These are phyloP conservation scores for Termitomyces sp. DNA, from an alignment of 768 basidiomycete genomes.

Conservation along the genomic window DNA sequence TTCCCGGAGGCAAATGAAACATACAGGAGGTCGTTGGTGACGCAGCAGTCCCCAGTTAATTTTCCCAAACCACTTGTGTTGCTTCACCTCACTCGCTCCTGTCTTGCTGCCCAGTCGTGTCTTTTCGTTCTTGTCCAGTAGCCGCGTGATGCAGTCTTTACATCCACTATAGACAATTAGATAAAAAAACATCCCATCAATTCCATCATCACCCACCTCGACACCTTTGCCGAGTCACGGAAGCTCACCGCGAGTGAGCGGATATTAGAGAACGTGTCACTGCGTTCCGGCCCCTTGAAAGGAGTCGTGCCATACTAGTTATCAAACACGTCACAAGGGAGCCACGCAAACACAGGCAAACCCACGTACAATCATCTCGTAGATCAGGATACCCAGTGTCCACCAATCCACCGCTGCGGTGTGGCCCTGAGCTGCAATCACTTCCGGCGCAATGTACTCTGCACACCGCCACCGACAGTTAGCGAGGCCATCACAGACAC, in stretches of 20 bases:
- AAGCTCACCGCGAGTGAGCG: conserved; percentile 82
- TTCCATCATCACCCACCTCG: conserved; percentile 46
- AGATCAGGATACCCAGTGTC: conserved; percentile 97
- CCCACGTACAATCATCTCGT: conserved; percentile 94
- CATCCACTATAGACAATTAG: conserved; percentile 51
- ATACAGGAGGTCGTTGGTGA: conserved; percentile 88
- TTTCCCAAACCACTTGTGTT: conserved; percentile 96
- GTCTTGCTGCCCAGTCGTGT: conserved; percentile 86
- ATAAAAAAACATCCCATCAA: conserved; percentile 17
- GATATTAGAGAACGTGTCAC: conserved; percentile 96
- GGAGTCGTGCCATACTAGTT: conserved; percentile 94
- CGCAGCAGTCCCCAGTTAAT: conserved; percentile 96
- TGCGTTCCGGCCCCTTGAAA: conserved; percentile 94
- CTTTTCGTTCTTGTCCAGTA: conserved; percentile 91
- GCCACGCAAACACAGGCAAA: conserved; percentile 26
- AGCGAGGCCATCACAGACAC: conserved; percentile 17
- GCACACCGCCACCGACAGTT: conserved; percentile 25
- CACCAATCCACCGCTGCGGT: conserved; percentile 99
- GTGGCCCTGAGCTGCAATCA: conserved; percentile 94
- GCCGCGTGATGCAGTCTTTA: conserved; percentile 82
- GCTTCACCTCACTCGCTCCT: conserved; percentile 98
- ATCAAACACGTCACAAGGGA: conserved; percentile 33
- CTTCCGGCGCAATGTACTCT: conserved; percentile 99
- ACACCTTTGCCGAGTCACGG: conserved; percentile 79
- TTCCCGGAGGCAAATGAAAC: background rate